These are phyloP conservation scores for Zoysia japonica DNA, from an alignment of 176 grass and related monocot species.

Conservation along the genomic window DNA sequence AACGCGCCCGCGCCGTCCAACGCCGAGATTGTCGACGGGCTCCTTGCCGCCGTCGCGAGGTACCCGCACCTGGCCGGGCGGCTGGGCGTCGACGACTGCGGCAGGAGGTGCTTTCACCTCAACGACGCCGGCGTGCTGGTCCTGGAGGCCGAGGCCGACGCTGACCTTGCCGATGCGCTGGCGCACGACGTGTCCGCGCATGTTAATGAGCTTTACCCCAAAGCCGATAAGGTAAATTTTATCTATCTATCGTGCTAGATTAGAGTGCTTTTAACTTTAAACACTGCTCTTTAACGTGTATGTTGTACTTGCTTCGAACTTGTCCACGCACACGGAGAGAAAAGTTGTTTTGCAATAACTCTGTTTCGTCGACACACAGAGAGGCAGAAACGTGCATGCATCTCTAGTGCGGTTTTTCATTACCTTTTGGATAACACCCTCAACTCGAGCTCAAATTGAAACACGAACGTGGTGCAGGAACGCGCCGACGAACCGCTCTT, in stretches of 20 bases:
- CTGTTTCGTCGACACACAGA: too few relatives aligned
- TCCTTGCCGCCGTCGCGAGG: slow-evolving; percentile 11
- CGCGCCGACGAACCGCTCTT: neutral
- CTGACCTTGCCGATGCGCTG: slow-evolving; percentile 20
- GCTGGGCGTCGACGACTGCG: neutral
- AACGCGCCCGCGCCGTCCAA: slow-evolving; percentile 26
- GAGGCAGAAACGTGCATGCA: too few relatives aligned
- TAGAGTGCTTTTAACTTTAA: too few relatives aligned
- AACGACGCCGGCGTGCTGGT: slow-evolving; percentile 37
- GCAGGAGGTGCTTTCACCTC: slow-evolving; percentile 24
- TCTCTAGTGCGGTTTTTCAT: too few relatives aligned
- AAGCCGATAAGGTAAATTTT: slow-evolving; percentile 9
- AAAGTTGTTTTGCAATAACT: neutral
- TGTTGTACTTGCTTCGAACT: neutral
- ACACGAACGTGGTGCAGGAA: neutral
- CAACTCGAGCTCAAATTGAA: too few relatives aligned
- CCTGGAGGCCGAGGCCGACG: slow-evolving; percentile 25
- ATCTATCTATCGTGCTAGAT: too few relatives aligned
- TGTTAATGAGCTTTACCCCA: slow-evolving; percentile 34
- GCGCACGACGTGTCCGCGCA: slow-evolving; percentile 23
- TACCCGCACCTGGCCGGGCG: slow-evolving; percentile 41
- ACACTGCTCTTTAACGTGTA: too few relatives aligned
- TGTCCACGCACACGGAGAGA: neutral
- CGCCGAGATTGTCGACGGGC: slow-evolving; percentile 23
- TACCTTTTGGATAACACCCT: too few relatives aligned